Evolutionary conservation across 306 rosid species (phyloP).

Genomic region (Cicer pinnatifidum): DNA sequence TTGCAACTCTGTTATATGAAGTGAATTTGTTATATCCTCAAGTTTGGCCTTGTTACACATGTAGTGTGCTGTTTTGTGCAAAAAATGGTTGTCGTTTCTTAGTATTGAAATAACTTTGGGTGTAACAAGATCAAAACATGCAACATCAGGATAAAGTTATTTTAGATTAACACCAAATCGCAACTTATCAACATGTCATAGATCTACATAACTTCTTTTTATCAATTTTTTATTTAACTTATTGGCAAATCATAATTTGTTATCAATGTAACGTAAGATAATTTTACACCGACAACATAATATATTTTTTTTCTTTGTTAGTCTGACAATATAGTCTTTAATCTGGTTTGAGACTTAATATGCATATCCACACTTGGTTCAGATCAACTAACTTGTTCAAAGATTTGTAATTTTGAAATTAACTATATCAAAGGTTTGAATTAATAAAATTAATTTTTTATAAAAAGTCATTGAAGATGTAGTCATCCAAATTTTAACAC

Average conservation of each 20-base stretch:
- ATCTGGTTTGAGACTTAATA: not conserved
- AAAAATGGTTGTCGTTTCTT: not conserved
- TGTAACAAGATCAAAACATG: not conserved
- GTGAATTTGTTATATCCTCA: not conserved
- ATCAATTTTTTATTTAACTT: too few species aligned
- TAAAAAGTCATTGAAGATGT: not conserved
- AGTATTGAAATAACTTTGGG: conserved; percentile 4
- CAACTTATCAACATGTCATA: too few species aligned
- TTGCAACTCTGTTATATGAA: conserved; percentile 6
- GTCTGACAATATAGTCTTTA: too few species aligned
- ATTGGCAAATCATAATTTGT: too few species aligned
- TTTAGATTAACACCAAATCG: too few species aligned
- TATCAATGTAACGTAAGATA: too few species aligned
- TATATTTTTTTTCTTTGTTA: too few species aligned
- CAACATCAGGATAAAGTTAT: too few species aligned
- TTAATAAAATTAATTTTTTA: not conserved
- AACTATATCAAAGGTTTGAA: not conserved
- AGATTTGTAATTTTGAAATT: not conserved
- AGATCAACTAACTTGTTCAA: conserved; percentile 8
- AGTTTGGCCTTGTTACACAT: conserved; percentile 10
- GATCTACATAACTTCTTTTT: too few species aligned
- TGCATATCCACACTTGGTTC: not conserved
- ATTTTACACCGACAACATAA: too few species aligned
- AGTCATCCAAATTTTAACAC: not conserved
- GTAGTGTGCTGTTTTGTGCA: not conserved